These are phyloP conservation scores for Candida piceae DNA, from an alignment of 805 yeast genomes.

Conservation along the genomic window DNA sequence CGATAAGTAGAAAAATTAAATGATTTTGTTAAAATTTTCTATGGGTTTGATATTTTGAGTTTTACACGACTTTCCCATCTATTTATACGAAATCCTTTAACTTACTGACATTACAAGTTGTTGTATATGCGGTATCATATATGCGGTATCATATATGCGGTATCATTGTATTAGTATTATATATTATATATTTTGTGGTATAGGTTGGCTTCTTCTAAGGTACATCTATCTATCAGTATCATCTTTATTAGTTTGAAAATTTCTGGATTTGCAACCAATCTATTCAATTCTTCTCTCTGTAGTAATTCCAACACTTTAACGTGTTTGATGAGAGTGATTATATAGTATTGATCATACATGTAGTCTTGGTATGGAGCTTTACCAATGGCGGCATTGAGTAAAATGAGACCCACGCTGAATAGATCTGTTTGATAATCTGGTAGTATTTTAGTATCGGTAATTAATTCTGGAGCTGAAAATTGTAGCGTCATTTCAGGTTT, in stretches of 20 bases:
- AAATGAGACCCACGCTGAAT: constrained; percentile 41
- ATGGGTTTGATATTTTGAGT: no score
- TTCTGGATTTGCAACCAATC: constrained; percentile 16
- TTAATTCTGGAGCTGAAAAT: constrained; percentile 44
- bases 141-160: no score
- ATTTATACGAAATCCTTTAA: no score
- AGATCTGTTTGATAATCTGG: constrained; percentile 37
- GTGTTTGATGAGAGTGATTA: constrained; percentile 30
- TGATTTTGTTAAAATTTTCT: no score
- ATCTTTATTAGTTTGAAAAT: constrained; percentile 20
- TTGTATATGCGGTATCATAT: no score
- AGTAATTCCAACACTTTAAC: constrained; percentile 31
- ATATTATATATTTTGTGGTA: no score
- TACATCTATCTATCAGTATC: constrained; percentile 27
- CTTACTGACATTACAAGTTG: no score
- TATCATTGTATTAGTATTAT: no score
- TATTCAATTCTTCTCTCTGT: constrained; percentile 20
- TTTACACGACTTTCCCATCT: no score
- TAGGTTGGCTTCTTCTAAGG: constrained; percentile 19
- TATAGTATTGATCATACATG: constrained; percentile 25
- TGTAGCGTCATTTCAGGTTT: constrained; percentile 34
- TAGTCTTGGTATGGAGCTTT: constrained; percentile 36
- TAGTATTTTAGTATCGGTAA: constrained; percentile 18
- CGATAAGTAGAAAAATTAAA: no score
- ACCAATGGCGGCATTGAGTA: constrained; percentile 43